Conservation (phyloP, 441 rosid species). For the Bruguiera hainesii region DNA sequence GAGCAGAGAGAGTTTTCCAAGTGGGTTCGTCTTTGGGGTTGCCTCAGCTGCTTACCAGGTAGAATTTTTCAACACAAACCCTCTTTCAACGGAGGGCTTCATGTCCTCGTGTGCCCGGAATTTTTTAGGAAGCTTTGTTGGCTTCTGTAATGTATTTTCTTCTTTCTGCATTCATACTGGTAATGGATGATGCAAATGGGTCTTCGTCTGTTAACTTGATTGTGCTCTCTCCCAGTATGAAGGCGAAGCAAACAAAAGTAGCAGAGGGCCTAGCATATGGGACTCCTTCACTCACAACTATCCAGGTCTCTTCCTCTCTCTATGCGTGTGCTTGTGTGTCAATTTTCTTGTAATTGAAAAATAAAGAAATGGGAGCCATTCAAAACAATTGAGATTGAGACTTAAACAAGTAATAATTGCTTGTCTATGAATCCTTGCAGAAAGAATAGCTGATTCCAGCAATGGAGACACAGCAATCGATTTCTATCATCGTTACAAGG, state of each 20-base stretch:
- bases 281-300: neutral
- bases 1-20: neutral
- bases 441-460: neutral
- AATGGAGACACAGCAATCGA: neutral
- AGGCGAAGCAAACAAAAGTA: conserved; percentile 2
- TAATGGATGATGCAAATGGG: too few species aligned
- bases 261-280: conserved; percentile 2
- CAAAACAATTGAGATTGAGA: too few species aligned
- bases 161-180: too few species aligned
- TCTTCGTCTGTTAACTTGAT: too few species aligned
- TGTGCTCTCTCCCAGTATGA: neutral
- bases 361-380: too few species aligned
- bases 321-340: too few species aligned
- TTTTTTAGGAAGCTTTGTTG: too few species aligned
- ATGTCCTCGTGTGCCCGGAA: too few species aligned
- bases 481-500: conserved; percentile 5
- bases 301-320: neutral
- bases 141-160: too few species aligned
- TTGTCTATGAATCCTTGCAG: neutral
- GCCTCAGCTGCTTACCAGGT: neutral
- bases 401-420: too few species aligned
- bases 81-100: too few species aligned
- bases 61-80: neutral
- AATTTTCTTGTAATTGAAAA: too few species aligned
- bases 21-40: neutral